Evolutionary conservation across 441 rosid genomes (phyloP).

Genomic region (Gossypium trilobum): DNA sequence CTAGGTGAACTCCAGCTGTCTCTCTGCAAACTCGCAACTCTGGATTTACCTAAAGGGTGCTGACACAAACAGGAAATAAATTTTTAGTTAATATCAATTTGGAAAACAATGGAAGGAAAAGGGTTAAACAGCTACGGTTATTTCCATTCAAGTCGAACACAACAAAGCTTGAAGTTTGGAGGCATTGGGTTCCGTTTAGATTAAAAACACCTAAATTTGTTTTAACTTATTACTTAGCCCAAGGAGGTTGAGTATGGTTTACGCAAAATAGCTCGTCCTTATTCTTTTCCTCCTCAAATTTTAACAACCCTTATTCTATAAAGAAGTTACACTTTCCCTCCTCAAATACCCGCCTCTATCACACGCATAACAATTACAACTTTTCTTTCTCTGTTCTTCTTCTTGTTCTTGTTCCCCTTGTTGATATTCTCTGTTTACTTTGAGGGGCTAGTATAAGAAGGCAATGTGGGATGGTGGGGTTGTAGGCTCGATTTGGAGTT

Average conservation of each 20-base stretch:
- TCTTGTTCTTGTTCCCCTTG: background rate
- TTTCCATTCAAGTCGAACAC: conserved; percentile 19
- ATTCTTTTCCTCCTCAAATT: conserved; percentile 23
- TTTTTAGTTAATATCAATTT: too few relatives aligned
- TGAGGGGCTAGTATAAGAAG: conserved; percentile 15
- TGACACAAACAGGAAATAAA: too few relatives aligned
- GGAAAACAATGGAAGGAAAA: conserved; percentile 6
- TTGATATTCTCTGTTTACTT: conserved; percentile 9
- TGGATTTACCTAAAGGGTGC: background rate
- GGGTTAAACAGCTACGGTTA: conserved; percentile 23
- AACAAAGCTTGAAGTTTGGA: conserved; percentile 15
- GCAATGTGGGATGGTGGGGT: conserved; percentile 1
- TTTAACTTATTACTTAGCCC: background rate
- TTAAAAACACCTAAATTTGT: conserved; percentile 8
- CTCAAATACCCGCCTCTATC: conserved; percentile 19
- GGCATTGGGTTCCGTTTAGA: conserved; percentile 23
- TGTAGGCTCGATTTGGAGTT: conserved; percentile 15
- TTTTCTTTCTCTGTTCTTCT: background rate
- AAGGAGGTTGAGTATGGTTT: conserved; percentile 64
- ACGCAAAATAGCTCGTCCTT: conserved; percentile 67
- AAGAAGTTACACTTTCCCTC: conserved; percentile 33
- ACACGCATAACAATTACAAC: background rate
- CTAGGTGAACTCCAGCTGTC: conserved; percentile 40
- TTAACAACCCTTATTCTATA: conserved; percentile 36
- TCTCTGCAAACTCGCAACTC: conserved; percentile 26